Percentiles rank a stretch among this genome's conserved stretches.
phyloP scores from a whole-genome alignment of 495 filamentous ascomycete genomes.

The Pseudomonodictys pantanalensis region DNA sequence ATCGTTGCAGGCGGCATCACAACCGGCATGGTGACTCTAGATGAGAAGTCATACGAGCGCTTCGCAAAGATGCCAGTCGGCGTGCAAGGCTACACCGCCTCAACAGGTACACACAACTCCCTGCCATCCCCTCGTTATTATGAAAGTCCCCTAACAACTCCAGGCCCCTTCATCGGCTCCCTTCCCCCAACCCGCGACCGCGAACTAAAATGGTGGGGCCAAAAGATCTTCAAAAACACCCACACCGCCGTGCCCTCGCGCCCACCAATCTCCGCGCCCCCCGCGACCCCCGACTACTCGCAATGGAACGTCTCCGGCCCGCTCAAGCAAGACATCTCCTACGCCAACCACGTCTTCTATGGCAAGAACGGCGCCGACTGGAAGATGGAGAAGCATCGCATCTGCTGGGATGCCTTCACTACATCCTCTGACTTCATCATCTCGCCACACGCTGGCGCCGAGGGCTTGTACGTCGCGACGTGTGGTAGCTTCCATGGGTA shows the following conservation, averaged over 20 bases:
- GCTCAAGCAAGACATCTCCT: constrained; percentile 42
- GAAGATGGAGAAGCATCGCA: constrained; percentile 47
- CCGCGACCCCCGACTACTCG: constrained; percentile 41
- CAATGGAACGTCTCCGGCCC: constrained; percentile 51
- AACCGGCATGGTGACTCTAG: constrained; percentile 45
- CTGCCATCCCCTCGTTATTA: background rate
- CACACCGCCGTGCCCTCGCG: constrained; percentile 44
- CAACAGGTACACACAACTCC: background rate
- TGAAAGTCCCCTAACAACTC: background rate
- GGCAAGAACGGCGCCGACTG: constrained; percentile 41
- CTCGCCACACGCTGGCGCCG: constrained; percentile 16
- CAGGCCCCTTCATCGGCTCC: constrained; percentile 39
- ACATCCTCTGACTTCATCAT: constrained; percentile 29
- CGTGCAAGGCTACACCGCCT: background rate
- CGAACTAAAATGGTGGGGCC: constrained; percentile 54
- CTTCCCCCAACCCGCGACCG: constrained; percentile 43
- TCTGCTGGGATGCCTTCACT: constrained; percentile 42
- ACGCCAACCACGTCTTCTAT: constrained; percentile 43
- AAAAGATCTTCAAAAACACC: constrained; percentile 53
- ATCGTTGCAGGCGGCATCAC: constrained; percentile 58
- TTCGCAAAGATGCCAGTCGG: constrained; percentile 19
- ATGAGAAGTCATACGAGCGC: constrained; percentile 30
- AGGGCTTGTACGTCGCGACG: constrained; percentile 47
- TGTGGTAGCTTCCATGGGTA: constrained; percentile 50
- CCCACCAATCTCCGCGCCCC: constrained; percentile 51